phyloP scores from a whole-genome alignment of 2,329 filamentous ascomycete genomes.

The Colletotrichum higginsianum region DNA sequence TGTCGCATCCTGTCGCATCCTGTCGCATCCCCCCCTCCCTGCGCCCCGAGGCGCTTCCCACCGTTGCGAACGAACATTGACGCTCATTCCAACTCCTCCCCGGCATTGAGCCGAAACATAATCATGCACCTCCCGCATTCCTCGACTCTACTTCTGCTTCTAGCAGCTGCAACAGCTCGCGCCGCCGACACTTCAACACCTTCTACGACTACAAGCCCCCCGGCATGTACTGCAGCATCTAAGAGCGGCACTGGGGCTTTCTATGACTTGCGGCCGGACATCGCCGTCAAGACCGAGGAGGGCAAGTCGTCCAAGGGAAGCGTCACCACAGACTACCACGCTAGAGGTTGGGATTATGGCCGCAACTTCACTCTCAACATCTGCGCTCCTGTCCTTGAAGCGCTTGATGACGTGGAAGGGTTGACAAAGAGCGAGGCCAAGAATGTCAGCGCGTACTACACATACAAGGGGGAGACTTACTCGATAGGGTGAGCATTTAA shows the following conservation, averaged over 20 bases:
- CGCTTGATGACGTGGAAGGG: conserved; percentile 74
- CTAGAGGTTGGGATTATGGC: conserved; percentile 82
- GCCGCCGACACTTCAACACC: conserved; percentile 49
- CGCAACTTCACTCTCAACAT: conserved; percentile 90
- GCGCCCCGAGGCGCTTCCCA: conserved; percentile 28
- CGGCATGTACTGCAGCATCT: conserved; percentile 70
- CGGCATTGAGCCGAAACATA: conserved; percentile 19
- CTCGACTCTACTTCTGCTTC: conserved; percentile 51
- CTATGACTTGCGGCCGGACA: conserved; percentile 72
- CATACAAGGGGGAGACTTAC: conserved; percentile 74
- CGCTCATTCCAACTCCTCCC: conserved; percentile 14
- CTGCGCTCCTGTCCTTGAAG: conserved; percentile 81
- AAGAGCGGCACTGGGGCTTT: conserved; percentile 70
- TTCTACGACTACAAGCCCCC: conserved; percentile 59
- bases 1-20: background rate
- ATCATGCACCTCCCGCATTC: conserved; percentile 46
- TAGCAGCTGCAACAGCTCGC: conserved; percentile 49
- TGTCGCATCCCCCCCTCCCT: background rate
- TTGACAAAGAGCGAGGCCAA: conserved; percentile 73
- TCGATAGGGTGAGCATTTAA: conserved; percentile 78
- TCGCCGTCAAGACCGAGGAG: conserved; percentile 60
- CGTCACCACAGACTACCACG: conserved; percentile 69
- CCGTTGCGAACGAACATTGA: background rate
- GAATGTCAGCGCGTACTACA: conserved; percentile 87
- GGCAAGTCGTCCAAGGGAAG: conserved; percentile 61